A percentile compares a stretch with the other conserved stretches of the same genome.
phyloP scores from a whole-genome alignment of 768 basidiomycete genomes.

The Suillus occidentalis region DNA sequence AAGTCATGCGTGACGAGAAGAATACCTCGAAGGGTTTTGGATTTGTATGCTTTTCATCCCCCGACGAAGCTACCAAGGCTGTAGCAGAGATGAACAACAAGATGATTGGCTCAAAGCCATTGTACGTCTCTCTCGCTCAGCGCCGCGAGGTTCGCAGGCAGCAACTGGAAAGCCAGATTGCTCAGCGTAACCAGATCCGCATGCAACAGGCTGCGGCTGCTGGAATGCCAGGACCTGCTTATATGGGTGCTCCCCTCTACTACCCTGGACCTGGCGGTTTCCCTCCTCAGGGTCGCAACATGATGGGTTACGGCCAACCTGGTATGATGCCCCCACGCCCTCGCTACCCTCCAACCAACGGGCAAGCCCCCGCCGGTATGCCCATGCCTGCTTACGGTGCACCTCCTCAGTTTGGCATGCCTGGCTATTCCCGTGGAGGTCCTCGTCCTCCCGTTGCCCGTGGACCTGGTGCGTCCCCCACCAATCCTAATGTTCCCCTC shows the following conservation, averaged over 20 bases:
- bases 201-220: conserved; percentile 94
- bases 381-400: conserved; percentile 75
- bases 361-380: conserved; percentile 68
- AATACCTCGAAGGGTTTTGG: conserved; percentile 93
- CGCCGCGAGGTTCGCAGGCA: conserved; percentile 97
- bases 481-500: conserved; percentile 57
- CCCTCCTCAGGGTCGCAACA: conserved; percentile 66
- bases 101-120: conserved; percentile 97
- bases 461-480: conserved; percentile 70
- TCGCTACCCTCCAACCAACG: conserved; percentile 72
- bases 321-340: conserved; percentile 88
- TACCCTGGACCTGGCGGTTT: conserved; percentile 75
- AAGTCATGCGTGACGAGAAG: conserved; percentile 99
- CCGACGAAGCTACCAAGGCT: conserved; percentile 98
- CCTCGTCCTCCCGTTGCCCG: conserved; percentile 65
- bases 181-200: conserved; percentile 95
- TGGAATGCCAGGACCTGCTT: conserved; percentile 64
- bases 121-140: conserved; percentile 98
- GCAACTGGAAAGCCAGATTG: conserved; percentile 98
- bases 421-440: conserved; percentile 58
- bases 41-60: conserved; percentile 98
- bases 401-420: conserved; percentile 76
- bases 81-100: conserved; percentile 99
- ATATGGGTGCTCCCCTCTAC: conserved; percentile 55
- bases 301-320: conserved; percentile 81